Base-by-base conservation (phyloP, 768 basidiomycete genomes). In the Lactifluus echinatus region DNA sequence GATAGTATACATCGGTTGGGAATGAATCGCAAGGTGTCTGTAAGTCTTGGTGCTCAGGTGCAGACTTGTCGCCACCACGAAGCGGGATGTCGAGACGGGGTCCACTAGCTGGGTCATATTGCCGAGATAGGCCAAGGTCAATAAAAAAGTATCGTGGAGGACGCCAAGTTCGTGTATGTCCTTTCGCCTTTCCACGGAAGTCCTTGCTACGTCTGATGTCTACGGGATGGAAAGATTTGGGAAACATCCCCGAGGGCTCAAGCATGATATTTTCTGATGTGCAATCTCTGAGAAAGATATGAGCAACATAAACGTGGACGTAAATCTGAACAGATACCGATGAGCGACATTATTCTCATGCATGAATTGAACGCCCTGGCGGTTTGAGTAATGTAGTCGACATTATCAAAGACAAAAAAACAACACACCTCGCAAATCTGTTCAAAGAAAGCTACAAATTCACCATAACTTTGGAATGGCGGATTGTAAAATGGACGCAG, bases 401-500 rank as follows among this genome's bases (percentile, higher is more conserved):
- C 19, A 52, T 8, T 17, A 14, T 15, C 17, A 3, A n/a, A n/a
- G n/a, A 4, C 31, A 10, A 7, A 2, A 2, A 19, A 1, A 2
- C 15, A 2, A 55, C 63, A 5, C 15, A 65, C 64, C 56, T 68
- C 62, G 3, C 67, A 53, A 15, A 63, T 33, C 34, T 69, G 68
- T n/a, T 46, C 47, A 8, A 65, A 57, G n/a, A n/a, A n/a, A n/a
- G n/a, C n/a, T n/a, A n/a, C n/a, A n/a, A 64, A 68, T 60, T 76
- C 74, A 1, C 75, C 72, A 2, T 71, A 50, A 0, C 71, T 74
- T 23, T 66, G 53, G 49, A 75, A 69, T 0, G 31, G 61, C 0
- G 73, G 73, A 2, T 68, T 57, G 33, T 69, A 36, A 53, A 49
- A 69, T 4, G 17, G 23, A 0, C 68, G 63, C 10, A 74, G 53